A percentile compares a stretch with the other conserved stretches of the same genome.
Evolutionary conservation across 1,284 basidiomycete species (phyloP).

Genomic region (Ustilago tritici): DNA sequence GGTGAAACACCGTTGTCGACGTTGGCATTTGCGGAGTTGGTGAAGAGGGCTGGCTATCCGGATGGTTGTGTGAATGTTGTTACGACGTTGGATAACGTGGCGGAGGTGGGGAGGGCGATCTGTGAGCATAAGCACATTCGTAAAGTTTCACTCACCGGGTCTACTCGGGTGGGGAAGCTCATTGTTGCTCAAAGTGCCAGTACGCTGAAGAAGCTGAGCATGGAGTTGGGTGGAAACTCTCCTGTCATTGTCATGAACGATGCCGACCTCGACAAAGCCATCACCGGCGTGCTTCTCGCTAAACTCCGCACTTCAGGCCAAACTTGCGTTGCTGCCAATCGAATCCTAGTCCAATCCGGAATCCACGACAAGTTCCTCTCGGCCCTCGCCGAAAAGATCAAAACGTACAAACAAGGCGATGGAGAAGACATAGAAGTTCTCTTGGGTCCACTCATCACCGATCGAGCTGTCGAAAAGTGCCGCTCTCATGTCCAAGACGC

Average conservation of each 20-base stretch:
- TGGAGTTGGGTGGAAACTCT: slow-evolving; percentile 93
- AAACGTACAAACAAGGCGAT: slow-evolving; percentile 47
- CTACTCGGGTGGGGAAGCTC: slow-evolving; percentile 42
- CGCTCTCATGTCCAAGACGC: slow-evolving; percentile 37
- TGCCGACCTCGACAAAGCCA: slow-evolving; percentile 72
- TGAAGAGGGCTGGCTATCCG: slow-evolving; percentile 33
- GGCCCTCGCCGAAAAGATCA: slow-evolving; percentile 27
- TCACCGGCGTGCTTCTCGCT: slow-evolving; percentile 40
- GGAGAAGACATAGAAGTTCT: slow-evolving; percentile 28
- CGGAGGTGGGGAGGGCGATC: slow-evolving; percentile 40
- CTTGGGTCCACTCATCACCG: slow-evolving; percentile 46
- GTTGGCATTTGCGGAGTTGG: slow-evolving; percentile 41
- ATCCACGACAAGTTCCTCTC: slow-evolving; percentile 49
- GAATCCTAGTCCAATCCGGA: slow-evolving; percentile 43
- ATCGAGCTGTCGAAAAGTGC: slow-evolving; percentile 47
- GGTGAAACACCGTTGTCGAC: slow-evolving; percentile 40
- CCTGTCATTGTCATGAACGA: slow-evolving; percentile 82
- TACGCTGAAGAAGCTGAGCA: slow-evolving; percentile 82
- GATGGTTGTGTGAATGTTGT: slow-evolving; percentile 43
- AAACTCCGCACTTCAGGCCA: slow-evolving; percentile 50
- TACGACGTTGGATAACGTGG: slow-evolving; percentile 34
- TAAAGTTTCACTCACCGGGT: slow-evolving; percentile 47
- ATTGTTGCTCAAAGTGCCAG: slow-evolving; percentile 34
- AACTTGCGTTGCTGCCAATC: slow-evolving; percentile 52
- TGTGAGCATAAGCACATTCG: slow-evolving; percentile 36